phyloP scores from a whole-genome alignment of 371 early-diverging fungal species.

The Rhizopus stolonifer region DNA sequence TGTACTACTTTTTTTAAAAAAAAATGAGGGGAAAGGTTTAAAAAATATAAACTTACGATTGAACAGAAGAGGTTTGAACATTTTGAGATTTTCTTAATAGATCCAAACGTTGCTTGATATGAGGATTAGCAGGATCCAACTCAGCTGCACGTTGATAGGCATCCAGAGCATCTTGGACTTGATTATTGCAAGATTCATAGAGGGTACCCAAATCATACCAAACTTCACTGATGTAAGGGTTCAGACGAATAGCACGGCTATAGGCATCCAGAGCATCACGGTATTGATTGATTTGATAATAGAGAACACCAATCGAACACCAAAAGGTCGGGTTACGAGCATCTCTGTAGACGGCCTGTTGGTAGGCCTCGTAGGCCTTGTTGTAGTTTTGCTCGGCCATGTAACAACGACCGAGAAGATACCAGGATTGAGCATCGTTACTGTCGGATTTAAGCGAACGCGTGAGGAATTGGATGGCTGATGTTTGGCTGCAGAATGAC shows the following conservation, averaged over 20 bases:
- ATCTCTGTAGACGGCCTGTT: conserved; percentile 94
- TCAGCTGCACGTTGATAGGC: conserved; percentile 92
- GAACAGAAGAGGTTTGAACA: conserved; percentile 22
- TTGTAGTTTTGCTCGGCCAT: conserved; percentile 92
- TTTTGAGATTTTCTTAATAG: conserved; percentile 49
- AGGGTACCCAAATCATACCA: conserved; percentile 94
- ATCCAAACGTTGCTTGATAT: conserved; percentile 82
- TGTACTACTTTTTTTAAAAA: too few species aligned
- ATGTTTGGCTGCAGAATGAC: conserved; percentile 75
- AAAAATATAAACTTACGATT: conserved; percentile 24
- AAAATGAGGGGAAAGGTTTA: too few species aligned
- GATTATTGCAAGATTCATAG: conserved; percentile 96
- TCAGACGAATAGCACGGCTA: conserved; percentile 86
- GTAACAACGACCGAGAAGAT: conserved; percentile 92
- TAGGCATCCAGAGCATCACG: conserved; percentile 95
- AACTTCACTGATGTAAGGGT: conserved; percentile 91
- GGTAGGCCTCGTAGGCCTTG: conserved; percentile 94
- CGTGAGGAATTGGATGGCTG: conserved; percentile 77
- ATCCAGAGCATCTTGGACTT: conserved; percentile 91
- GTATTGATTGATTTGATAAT: conserved; percentile 92
- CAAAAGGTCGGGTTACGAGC: conserved; percentile 92
- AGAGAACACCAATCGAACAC: conserved; percentile 96
- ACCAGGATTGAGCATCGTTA: conserved; percentile 91
- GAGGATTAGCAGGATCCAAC: conserved; percentile 72
- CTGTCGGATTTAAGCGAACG: conserved; percentile 81